Evolutionary conservation across 108 stramenopile genomes (phyloP), one percentile per base, ranked within the genome.

Genomic region (Licmophora abbreviata): DNA sequence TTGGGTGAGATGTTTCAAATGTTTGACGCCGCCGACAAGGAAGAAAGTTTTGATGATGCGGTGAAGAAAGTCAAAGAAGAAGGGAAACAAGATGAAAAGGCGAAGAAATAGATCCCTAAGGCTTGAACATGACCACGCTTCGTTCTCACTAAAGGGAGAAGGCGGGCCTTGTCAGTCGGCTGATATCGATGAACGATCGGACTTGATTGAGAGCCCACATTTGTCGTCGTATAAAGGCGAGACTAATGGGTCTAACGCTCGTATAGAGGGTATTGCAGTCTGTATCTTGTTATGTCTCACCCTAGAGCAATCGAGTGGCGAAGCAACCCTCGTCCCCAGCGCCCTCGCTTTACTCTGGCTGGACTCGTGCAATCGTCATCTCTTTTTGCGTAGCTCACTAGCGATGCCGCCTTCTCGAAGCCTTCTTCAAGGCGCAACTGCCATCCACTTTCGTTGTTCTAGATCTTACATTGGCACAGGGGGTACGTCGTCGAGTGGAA

Each of bases 21-120:
- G 83, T 90, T 90, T 52, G 88, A 90, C 50, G 88, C 88, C 18
- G 88, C 88, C 26, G 88, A 83, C 35, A 85, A 82, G 57, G 81
- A 74, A 7, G 66, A 83, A 47, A 67, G 79, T 35, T 90, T 90
- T 53, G 88, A 90, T 29, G 79, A 90, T 31, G 79, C 76, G 14
- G 58, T 85, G 63, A 60, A 76, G 48, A 82, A 83, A 37, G 77
- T 90, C 23, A 90, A 90, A 58, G 57, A 64, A 29, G 71, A 78
- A 17, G 58, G 75, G 41, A 47, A 68, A 49, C 12, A 14, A 35
- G 14, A 35, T 10, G 14, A 10, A 14, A 35, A 35, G 40, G 52
- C 12, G 53, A 49, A 44, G 36, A 11, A 30, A 20, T 29, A 14
- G 34, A 11, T 10, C 34, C 34, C 10, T 10, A 35, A 35, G 34